Evolutionary conservation across 306 rosid species (phyloP).

Genomic region (Prosopis cineraria): DNA sequence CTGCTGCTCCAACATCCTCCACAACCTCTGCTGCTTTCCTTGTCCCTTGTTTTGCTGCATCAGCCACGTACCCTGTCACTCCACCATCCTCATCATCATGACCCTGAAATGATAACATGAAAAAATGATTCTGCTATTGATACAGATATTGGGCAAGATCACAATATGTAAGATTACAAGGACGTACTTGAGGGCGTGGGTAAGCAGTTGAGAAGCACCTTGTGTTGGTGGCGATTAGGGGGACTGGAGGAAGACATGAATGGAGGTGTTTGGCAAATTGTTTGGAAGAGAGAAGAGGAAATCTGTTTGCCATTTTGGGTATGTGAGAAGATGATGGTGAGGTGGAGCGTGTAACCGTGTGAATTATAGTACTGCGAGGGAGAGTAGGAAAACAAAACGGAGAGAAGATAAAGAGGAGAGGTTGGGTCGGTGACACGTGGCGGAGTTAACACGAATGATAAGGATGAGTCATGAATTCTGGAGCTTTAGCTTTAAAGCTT

Average conservation of each 20-base stretch:
- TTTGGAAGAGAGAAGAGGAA: conserved; percentile 26
- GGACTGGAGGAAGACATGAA: conserved; percentile 22
- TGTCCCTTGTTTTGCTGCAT: conserved; percentile 38
- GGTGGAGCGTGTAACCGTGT: neutral
- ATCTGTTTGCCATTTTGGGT: conserved; percentile 45
- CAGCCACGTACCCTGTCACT: conserved; percentile 1
- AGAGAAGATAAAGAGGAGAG: neutral
- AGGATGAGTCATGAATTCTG: conserved; percentile 28
- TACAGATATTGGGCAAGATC: neutral
- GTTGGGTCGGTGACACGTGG: conserved; percentile 40
- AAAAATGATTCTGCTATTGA: neutral
- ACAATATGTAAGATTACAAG: neutral
- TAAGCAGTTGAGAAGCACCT: conserved; percentile 39
- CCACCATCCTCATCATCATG: neutral
- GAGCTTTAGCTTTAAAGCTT: neutral
- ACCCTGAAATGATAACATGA: neutral
- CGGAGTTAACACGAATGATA: neutral
- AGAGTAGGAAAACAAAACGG: neutral
- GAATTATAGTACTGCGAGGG: neutral
- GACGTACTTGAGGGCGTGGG: conserved; percentile 36
- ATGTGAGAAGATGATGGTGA: neutral
- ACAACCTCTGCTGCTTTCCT: conserved; percentile 34
- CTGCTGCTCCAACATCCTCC: conserved; percentile 38
- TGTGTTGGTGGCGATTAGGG: neutral
- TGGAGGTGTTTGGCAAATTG: conserved; percentile 28